These are phyloP conservation scores for Globisporangium recalcitrans DNA, from an alignment of 352 stramenopile species.

Conservation along the genomic window DNA sequence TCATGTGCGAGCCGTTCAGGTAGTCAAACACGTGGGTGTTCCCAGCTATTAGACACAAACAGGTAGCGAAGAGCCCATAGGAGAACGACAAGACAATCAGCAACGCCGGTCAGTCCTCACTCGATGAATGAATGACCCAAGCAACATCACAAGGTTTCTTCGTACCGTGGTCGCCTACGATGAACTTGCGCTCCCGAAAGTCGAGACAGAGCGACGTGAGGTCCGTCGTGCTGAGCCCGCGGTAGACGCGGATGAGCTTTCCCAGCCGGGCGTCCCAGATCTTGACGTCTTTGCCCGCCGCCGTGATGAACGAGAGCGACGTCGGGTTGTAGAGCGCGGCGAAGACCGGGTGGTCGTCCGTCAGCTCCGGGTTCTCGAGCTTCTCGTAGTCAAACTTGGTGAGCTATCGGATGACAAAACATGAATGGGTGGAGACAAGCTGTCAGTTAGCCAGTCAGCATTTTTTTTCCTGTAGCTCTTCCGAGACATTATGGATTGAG, in stretches of 20 bases:
- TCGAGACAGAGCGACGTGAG: slow-evolving; percentile 80
- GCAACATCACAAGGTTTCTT: neutral
- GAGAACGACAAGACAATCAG: neutral
- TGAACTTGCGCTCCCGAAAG: slow-evolving; percentile 80
- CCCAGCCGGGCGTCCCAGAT: slow-evolving; percentile 86
- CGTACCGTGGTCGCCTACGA: slow-evolving; percentile 75
- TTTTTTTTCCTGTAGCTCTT: neutral
- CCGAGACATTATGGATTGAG: neutral
- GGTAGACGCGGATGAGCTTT: slow-evolving; percentile 76
- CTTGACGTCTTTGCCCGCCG: slow-evolving; percentile 70
- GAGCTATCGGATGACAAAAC: slow-evolving; percentile 23
- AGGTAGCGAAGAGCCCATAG: neutral
- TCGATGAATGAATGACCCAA: neutral
- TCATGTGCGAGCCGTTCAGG: slow-evolving; percentile 84
- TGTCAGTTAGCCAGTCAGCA: neutral
- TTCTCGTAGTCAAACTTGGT: slow-evolving; percentile 87
- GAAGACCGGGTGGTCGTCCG: slow-evolving; percentile 79
- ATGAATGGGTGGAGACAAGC: neutral
- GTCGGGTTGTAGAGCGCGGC: slow-evolving; percentile 80
- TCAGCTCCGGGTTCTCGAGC: slow-evolving; percentile 80
- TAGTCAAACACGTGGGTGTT: slow-evolving; percentile 85
- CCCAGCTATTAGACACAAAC: slow-evolving; percentile 28
- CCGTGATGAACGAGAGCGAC: slow-evolving; percentile 86
- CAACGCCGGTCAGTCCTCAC: neutral
- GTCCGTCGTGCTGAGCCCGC: slow-evolving; percentile 58